Conservation (phyloP, 1,139 yeast species). For the Pichia inconspicua region DNA sequence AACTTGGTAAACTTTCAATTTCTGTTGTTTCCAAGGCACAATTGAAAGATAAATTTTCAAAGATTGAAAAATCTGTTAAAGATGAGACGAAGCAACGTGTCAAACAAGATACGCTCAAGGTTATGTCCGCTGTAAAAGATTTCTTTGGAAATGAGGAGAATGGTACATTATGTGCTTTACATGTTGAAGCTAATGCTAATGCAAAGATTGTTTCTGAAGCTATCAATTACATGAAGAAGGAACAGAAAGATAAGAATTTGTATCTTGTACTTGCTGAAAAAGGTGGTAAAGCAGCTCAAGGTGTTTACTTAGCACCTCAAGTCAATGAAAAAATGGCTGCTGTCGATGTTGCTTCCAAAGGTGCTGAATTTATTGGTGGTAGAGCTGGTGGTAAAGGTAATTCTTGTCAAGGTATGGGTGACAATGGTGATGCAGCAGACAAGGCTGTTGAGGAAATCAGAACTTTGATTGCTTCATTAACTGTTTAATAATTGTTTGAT, state of each 20-base stretch:
- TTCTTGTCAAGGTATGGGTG: slow-evolving; percentile 95
- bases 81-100: slow-evolving; percentile 83
- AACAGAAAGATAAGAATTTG: slow-evolving; percentile 65
- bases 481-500: neutral
- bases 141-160: slow-evolving; percentile 51
- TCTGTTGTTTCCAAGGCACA: slow-evolving; percentile 75
- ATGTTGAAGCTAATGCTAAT: slow-evolving; percentile 66
- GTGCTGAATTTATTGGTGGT: slow-evolving; percentile 77
- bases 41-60: slow-evolving; percentile 64
- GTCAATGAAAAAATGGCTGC: slow-evolving; percentile 69
- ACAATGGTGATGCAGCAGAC: slow-evolving; percentile 58
- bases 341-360: slow-evolving; percentile 63
- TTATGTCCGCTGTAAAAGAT: slow-evolving; percentile 68
- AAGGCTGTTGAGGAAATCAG: slow-evolving; percentile 68
- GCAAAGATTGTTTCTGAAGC: slow-evolving; percentile 95
- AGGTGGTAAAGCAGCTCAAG: slow-evolving; percentile 74
- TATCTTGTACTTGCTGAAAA: slow-evolving; percentile 69
- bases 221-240: slow-evolving; percentile 72
- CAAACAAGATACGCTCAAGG: slow-evolving; percentile 79
- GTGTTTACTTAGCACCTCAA: slow-evolving; percentile 74
- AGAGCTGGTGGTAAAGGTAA: slow-evolving; percentile 98
- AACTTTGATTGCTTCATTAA: slow-evolving; percentile 48
- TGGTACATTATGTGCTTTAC: slow-evolving; percentile 53
- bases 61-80: slow-evolving; percentile 77
- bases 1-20: slow-evolving; percentile 71